Evolutionary conservation across 768 basidiomycete genomes (phyloP), one percentile per base, ranked within the genome.

Genomic region (Suillus weaverae): DNA sequence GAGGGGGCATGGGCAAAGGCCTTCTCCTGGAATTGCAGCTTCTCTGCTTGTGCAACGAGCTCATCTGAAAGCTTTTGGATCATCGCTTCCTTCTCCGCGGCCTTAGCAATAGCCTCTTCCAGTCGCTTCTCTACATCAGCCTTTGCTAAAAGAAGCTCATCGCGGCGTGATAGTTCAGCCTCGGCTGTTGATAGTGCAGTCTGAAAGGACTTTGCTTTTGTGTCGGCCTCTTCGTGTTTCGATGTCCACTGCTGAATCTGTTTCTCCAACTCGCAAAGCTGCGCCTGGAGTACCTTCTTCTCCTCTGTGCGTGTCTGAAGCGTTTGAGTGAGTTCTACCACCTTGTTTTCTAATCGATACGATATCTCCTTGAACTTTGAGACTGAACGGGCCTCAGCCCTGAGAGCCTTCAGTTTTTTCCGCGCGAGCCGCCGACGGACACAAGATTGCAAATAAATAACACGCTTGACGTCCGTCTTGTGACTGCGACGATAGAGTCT

Each of bases 321-420:
- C 18, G 81, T 88, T 75, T 99, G 97, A 0, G 97, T 99, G 67
- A 99, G 90, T 74, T 99, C 97, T 64, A 99, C 94, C 51, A 99
- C 97, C 80, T 99, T 99, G 84, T 99, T 99, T 81, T 99, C 97
- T 63, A 99, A 84, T 70, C 87, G 89, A 74, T 99, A 99, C 0
- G 97, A 98, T 69, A 97, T 97, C 79, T 97, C 95, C 80, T 97
- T 98, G 87, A 97, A 98, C 74, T 95, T 97, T 69, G 93, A 92
- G 35, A 96, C 96, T 2, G 97, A 99, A 60, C 95, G 94, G 7
- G 97, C 97, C 77, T 99, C 97, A 9, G 89, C 86, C 72, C 85
- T 90, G 68, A 99, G 86, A 11, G 80, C 81, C 70, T 90, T 92
- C 67, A 99, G 86, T 73, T 98, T 88, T 69, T 89, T 90, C 64